These are phyloP conservation scores for Fusarium sp. DNA, from an alignment of 2,329 filamentous ascomycete genomes.

Conservation along the genomic window DNA sequence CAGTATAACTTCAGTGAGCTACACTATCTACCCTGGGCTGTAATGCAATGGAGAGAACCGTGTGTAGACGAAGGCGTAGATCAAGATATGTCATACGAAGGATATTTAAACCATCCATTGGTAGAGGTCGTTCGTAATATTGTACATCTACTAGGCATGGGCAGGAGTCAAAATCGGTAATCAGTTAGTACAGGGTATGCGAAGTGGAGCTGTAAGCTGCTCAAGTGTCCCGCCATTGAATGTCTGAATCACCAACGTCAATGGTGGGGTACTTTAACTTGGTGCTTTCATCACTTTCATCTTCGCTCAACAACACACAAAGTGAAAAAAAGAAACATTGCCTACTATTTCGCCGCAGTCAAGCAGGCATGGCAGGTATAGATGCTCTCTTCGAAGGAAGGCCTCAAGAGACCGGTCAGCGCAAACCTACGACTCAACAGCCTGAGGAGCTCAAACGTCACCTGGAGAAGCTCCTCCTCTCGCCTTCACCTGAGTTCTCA, in stretches of 20 bases:
- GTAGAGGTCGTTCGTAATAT: too few relatives aligned
- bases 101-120: too few relatives aligned
- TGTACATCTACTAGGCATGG: too few relatives aligned
- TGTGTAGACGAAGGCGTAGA: too few relatives aligned
- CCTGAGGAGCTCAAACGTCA: conserved; percentile 74
- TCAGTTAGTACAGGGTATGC: conserved; percentile 23
- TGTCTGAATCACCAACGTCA: conserved; percentile 40
- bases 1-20: too few relatives aligned
- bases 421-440: conserved; percentile 55
- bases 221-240: conserved; percentile 24
- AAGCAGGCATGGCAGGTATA: conserved; percentile 52
- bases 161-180: too few relatives aligned
- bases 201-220: conserved; percentile 20
- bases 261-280: conserved; percentile 46
- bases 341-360: conserved; percentile 5
- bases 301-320: conserved; percentile 9
- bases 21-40: too few relatives aligned
- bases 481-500: conserved; percentile 83
- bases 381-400: conserved; percentile 52
- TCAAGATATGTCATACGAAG: too few relatives aligned
- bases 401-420: conserved; percentile 25
- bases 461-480: conserved; percentile 82
- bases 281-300: conserved; percentile 36
- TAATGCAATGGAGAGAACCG: too few relatives aligned
- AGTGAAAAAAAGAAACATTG: conserved; percentile 9